Evolutionary conservation across 108 stramenopile genomes (phyloP).

Genomic region (Nitzschia inconspicua): DNA sequence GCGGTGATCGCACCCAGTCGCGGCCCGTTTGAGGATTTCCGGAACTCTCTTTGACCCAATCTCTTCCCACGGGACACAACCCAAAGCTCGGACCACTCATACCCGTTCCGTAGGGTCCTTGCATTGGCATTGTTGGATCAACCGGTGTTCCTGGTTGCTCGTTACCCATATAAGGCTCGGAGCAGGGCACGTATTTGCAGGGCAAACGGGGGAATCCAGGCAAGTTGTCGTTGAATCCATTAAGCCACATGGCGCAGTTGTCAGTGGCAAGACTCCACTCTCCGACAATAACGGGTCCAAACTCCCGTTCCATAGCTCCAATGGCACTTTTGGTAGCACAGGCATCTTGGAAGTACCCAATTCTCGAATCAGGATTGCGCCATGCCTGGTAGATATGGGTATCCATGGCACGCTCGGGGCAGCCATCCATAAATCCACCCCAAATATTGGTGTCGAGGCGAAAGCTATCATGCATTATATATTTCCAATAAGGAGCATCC

Average conservation of each 20-base stretch:
- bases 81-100: slow-evolving; percentile 71
- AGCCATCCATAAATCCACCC: slow-evolving; percentile 90
- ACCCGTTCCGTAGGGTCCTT: slow-evolving; percentile 90
- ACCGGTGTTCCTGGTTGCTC: slow-evolving; percentile 86
- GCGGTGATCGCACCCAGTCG: slow-evolving; percentile 68
- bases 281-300: slow-evolving; percentile 87
- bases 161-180: slow-evolving; percentile 82
- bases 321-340: slow-evolving; percentile 73
- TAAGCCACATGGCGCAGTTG: slow-evolving; percentile 88
- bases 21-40: slow-evolving; percentile 52
- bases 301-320: slow-evolving; percentile 74
- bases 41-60: slow-evolving; percentile 73
- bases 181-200: slow-evolving; percentile 82
- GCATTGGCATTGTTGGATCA: slow-evolving; percentile 61
- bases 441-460: slow-evolving; percentile 82
- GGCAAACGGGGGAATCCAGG: slow-evolving; percentile 77
- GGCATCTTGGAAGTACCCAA: slow-evolving; percentile 74
- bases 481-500: slow-evolving; percentile 90
- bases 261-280: slow-evolving; percentile 95
- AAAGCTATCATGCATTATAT: slow-evolving; percentile 94
- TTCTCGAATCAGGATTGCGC: slow-evolving; percentile 74
- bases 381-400: slow-evolving; percentile 95
- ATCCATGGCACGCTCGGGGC: slow-evolving; percentile 85
- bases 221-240: slow-evolving; percentile 91
- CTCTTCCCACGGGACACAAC: slow-evolving; percentile 74